These are phyloP conservation scores for Arthrobotrys conoides DNA, from an alignment of 2,329 filamentous ascomycete genomes.

Conservation along the genomic window DNA sequence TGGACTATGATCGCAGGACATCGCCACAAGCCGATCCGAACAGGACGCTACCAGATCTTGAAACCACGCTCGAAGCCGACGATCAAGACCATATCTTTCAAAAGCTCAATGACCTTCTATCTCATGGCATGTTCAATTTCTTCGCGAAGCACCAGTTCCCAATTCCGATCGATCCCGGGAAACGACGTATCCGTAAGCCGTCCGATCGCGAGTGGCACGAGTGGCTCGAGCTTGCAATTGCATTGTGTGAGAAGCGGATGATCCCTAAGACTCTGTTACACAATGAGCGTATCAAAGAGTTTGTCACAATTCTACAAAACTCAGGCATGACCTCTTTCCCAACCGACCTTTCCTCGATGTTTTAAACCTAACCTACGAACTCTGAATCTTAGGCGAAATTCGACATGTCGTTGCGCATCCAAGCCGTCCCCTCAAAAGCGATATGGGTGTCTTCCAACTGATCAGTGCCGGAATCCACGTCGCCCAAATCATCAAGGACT, in stretches of 20 bases:
- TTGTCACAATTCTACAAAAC: conserved; percentile 59
- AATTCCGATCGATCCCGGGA: conserved; percentile 58
- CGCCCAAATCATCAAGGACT: conserved; percentile 60
- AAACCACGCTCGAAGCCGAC: conserved; percentile 54
- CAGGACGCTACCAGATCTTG: conserved; percentile 53
- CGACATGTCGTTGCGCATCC: conserved; percentile 57
- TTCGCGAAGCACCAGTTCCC: conserved; percentile 59
- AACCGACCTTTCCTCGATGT: neutral
- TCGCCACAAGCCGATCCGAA: conserved; percentile 54
- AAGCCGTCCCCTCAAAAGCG: conserved; percentile 56
- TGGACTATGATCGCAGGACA: conserved; percentile 52
- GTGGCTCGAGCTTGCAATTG: conserved; percentile 58
- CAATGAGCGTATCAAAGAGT: conserved; percentile 60
- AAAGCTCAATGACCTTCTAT: conserved; percentile 54
- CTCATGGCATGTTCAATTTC: conserved; percentile 59
- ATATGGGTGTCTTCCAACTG: conserved; percentile 60
- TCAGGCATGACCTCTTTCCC: conserved; percentile 28
- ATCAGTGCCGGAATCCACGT: conserved; percentile 59
- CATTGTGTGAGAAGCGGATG: conserved; percentile 60
- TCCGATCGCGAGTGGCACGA: conserved; percentile 61
- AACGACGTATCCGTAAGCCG: conserved; percentile 58
- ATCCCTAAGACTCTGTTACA: conserved; percentile 56
- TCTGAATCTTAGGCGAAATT: conserved; percentile 54
- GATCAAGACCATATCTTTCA: conserved; percentile 59
- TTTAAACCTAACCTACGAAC: conserved; percentile 17